phyloP scores from a whole-genome alignment of 129 eudicot genomes.

The Centrapalus pauciflorus region DNA sequence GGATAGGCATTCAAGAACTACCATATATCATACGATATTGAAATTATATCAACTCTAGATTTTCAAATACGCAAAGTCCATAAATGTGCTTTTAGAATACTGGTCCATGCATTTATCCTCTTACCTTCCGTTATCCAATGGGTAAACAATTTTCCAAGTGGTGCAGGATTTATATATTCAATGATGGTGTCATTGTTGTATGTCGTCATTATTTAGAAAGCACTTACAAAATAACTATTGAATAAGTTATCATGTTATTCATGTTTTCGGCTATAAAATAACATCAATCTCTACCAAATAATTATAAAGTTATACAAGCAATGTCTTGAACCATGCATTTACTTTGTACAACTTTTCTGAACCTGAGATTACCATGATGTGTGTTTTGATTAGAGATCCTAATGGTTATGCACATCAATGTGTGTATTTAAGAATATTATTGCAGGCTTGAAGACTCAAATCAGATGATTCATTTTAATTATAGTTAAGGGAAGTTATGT shows the following conservation, averaged over 20 bases:
- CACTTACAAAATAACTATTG: background rate
- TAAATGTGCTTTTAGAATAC: background rate
- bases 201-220: background rate
- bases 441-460: too few species aligned
- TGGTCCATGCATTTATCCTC: background rate
- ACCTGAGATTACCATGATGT: background rate
- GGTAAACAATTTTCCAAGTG: background rate
- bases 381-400: background rate
- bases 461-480: too few species aligned
- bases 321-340: background rate
- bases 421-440: too few species aligned
- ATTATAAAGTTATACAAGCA: background rate
- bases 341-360: background rate
- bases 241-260: background rate
- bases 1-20: too few species aligned
- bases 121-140: background rate
- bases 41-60: background rate
- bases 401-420: background rate
- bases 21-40: background rate
- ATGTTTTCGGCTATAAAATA: background rate
- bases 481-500: too few species aligned
- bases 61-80: background rate
- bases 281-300: background rate
- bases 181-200: background rate
- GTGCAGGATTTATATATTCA: background rate